These are phyloP conservation scores for Myrmaecium sp. DNA, from an alignment of 2,329 filamentous ascomycete genomes.

Conservation along the genomic window DNA sequence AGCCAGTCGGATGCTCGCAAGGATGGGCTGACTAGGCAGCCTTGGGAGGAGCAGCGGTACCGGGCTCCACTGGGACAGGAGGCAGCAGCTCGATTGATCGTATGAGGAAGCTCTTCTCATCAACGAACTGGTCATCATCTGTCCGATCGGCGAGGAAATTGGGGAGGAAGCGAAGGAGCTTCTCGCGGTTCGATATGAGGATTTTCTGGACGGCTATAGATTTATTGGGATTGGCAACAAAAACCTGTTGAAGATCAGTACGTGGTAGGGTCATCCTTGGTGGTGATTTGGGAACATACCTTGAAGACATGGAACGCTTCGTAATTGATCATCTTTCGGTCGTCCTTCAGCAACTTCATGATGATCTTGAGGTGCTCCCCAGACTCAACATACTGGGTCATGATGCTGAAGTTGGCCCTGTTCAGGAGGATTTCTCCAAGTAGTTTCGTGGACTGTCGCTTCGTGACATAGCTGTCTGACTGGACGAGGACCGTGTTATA, in stretches of 20 bases:
- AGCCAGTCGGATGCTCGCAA: no score
- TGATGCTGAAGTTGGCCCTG: constrained; percentile 90
- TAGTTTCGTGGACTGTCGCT: constrained; percentile 93
- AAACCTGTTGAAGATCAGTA: constrained; percentile 40
- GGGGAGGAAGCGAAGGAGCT: constrained; percentile 73
- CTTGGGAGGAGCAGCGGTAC: no score
- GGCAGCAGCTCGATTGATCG: constrained; percentile 58
- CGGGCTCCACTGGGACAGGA: constrained; percentile 12
- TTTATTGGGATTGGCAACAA: constrained; percentile 97
- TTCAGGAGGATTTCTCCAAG: constrained; percentile 89
- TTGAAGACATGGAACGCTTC: constrained; percentile 99
- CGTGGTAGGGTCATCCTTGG: neutral
- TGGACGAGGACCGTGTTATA: constrained; percentile 82
- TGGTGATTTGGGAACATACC: constrained; percentile 21
- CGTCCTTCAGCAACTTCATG: constrained; percentile 92
- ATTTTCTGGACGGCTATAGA: constrained; percentile 92
- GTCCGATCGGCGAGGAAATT: constrained; percentile 88
- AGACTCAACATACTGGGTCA: constrained; percentile 91
- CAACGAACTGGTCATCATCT: constrained; percentile 95
- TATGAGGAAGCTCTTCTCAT: constrained; percentile 93
- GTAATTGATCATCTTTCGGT: constrained; percentile 98
- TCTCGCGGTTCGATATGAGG: constrained; percentile 87
- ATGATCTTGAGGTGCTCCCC: constrained; percentile 94
- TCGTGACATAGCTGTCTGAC: constrained; percentile 92
- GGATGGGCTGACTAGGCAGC: no score